A percentile compares a stretch with the other conserved stretches of the same genome.
phyloP scores from a whole-genome alignment of 2,329 filamentous ascomycete genomes.

The Aspergillus costaricaensis region DNA sequence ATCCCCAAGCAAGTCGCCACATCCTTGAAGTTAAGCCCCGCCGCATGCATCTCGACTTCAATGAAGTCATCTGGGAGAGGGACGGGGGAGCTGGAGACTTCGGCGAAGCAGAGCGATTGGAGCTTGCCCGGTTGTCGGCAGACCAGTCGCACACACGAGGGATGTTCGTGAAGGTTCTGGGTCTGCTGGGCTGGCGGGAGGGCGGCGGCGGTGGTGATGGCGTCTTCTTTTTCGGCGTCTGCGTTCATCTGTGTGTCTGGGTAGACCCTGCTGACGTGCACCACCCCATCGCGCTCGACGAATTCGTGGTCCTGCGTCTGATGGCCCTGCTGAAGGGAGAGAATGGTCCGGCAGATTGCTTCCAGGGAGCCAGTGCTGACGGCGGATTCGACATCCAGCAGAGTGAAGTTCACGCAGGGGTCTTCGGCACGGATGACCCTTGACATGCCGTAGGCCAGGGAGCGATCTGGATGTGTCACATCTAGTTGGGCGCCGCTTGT shows the following conservation, averaged over 20 bases:
- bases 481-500: slow-evolving; percentile 7
- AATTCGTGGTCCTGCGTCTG: slow-evolving; percentile 7
- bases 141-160: slow-evolving; percentile 2
- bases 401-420: slow-evolving; percentile 5
- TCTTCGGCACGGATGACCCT: slow-evolving; percentile 13
- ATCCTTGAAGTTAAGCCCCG: slow-evolving; percentile 24
- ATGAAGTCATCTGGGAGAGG: slow-evolving; percentile 19
- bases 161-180: background rate
- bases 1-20: slow-evolving; percentile 23
- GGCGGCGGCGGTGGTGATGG: background rate
- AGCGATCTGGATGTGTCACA: slow-evolving; percentile 2
- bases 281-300: slow-evolving; percentile 14
- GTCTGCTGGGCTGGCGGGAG: too few species aligned
- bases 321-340: too few species aligned
- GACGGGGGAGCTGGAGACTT: background rate
- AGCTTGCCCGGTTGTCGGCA: slow-evolving; percentile 13
- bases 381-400: slow-evolving; percentile 7
- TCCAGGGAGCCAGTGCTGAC: background rate
- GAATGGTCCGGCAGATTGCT: background rate
- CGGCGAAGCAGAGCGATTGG: slow-evolving; percentile 12
- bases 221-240: background rate
- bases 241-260: background rate
- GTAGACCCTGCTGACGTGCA: slow-evolving; percentile 14
- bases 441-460: slow-evolving; percentile 10
- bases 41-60: slow-evolving; percentile 26